Evolutionary conservation across 495 filamentous ascomycete genomes (phyloP).

Genomic region (Lentithecium fluviatile): DNA sequence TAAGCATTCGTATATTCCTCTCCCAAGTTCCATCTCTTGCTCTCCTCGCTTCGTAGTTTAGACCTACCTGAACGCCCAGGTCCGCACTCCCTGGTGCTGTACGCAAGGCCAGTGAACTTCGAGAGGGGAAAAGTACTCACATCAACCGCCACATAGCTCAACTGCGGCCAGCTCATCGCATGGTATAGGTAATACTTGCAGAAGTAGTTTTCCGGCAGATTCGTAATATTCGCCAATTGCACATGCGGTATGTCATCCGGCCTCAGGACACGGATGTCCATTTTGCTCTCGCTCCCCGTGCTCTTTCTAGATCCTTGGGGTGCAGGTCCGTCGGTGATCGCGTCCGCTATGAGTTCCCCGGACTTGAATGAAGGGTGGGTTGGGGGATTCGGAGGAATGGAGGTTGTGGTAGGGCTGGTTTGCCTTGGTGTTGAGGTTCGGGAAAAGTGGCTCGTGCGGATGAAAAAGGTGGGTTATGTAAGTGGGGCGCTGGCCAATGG

Average conservation of each 20-base stretch:
- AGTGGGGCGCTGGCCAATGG: background rate
- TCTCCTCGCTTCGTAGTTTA: background rate
- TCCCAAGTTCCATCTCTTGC: too few species aligned
- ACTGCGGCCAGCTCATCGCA: conserved; percentile 94
- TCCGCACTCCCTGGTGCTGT: too few species aligned
- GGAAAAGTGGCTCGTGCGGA: conserved; percentile 9
- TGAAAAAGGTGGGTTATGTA: background rate
- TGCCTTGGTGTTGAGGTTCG: background rate
- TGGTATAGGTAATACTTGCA: conserved; percentile 99
- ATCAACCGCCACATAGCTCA: conserved; percentile 95
- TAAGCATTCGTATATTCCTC: too few species aligned
- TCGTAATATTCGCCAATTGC: conserved; percentile 97
- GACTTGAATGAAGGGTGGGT: too few species aligned
- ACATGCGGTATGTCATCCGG: conserved; percentile 86
- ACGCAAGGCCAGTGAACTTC: background rate
- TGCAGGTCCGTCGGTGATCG: background rate
- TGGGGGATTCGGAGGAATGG: background rate
- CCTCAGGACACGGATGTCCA: conserved; percentile 77
- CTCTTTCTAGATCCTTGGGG: background rate
- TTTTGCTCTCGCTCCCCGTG: conserved; percentile 40
- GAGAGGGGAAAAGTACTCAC: conserved; percentile 32
- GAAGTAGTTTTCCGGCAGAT: conserved; percentile 99
- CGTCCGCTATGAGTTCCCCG: too few species aligned
- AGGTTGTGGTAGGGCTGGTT: too few species aligned
- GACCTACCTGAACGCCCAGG: too few species aligned